Percentiles rank a stretch among this genome's conserved stretches.
Conservation (phyloP, 164 flowering plant species). For the Chimonanthus salicifolius region DNA sequence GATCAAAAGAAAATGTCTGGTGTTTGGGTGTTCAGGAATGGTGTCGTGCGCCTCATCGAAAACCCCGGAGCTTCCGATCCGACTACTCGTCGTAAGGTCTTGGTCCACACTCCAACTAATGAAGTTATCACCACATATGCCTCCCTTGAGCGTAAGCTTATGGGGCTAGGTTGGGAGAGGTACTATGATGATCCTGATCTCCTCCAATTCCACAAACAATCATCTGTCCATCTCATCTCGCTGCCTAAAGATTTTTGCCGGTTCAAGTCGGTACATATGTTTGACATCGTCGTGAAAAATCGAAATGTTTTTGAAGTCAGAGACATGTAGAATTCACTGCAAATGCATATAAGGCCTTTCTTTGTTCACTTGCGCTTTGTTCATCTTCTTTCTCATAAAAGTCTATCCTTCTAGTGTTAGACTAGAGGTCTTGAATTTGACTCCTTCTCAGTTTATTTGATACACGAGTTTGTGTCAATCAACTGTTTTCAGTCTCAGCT, state of each 20-base stretch:
- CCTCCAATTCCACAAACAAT: slow-evolving; percentile 75
- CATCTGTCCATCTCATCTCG: slow-evolving; percentile 79
- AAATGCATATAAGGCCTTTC: not conserved
- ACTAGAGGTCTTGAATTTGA: no score
- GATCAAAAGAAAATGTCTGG: slow-evolving; percentile 55
- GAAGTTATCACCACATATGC: slow-evolving; percentile 66
- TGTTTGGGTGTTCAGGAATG: slow-evolving; percentile 85
- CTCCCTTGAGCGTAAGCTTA: slow-evolving; percentile 45
- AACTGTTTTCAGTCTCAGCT: not conserved
- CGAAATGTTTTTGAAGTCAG: slow-evolving; percentile 70
- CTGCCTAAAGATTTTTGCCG: slow-evolving; percentile 72
- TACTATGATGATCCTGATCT: slow-evolving; percentile 78
- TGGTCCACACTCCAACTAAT: slow-evolving; percentile 47
- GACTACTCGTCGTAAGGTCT: slow-evolving; percentile 38
- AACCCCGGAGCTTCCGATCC: slow-evolving; percentile 43
- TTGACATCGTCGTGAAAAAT: slow-evolving; percentile 79
- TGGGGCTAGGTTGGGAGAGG: slow-evolving; percentile 75
- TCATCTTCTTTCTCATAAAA: no score
- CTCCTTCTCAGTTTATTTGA: no score
- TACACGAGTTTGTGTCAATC: not conserved
- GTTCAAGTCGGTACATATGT: slow-evolving; percentile 86
- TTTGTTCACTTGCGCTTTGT: not conserved
- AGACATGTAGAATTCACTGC: slow-evolving; percentile 31
- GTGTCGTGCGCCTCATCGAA: slow-evolving; percentile 62
- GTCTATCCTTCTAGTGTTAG: no score